Conservation (phyloP, 306 rosid species). For the Quercus variabilis region DNA sequence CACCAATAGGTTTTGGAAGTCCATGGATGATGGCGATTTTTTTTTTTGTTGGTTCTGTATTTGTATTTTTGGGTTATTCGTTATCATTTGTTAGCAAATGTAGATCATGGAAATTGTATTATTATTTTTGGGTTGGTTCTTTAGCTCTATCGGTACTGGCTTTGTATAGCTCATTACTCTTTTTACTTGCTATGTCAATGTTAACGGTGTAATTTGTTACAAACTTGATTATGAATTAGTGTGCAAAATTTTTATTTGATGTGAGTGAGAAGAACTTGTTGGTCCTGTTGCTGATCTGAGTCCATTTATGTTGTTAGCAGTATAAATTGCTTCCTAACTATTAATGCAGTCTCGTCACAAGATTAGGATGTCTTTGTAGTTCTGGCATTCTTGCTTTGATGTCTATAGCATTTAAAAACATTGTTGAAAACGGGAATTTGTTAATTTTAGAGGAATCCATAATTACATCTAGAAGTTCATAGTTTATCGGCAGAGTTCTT, state of each 20-base stretch:
- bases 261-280: neutral
- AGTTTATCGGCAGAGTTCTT: neutral
- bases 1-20: neutral
- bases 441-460: neutral
- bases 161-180: neutral
- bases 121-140: neutral
- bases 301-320: neutral
- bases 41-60: neutral
- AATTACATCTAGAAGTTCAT: neutral
- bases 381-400: neutral
- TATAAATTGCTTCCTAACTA: neutral
- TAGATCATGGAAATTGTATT: neutral
- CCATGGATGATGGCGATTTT: neutral
- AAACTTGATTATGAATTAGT: neutral
- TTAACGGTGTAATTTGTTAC: neutral
- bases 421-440: neutral
- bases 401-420: neutral
- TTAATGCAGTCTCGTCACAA: neutral
- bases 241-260: neutral
- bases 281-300: neutral
- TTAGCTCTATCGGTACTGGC: neutral
- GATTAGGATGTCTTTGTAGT: neutral
- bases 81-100: neutral
- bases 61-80: neutral
- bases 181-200: neutral